These are phyloP conservation scores for Phylloporus sp. DNA, from an alignment of 768 basidiomycete genomes.

Conservation along the genomic window DNA sequence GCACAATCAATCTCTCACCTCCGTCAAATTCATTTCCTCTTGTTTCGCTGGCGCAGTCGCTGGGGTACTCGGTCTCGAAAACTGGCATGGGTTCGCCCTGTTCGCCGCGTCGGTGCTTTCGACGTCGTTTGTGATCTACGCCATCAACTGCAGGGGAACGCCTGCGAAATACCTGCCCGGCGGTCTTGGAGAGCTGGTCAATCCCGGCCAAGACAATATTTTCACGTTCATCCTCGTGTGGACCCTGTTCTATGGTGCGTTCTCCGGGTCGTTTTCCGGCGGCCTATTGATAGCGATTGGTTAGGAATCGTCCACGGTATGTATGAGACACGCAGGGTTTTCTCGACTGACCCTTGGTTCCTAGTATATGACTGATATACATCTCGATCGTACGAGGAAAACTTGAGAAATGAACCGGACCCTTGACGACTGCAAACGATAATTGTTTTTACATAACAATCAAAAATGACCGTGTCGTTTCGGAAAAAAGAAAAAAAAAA, in stretches of 20 bases:
- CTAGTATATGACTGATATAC: constrained; percentile 43
- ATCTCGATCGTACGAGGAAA: too few species aligned
- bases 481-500: background rate
- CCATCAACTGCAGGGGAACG: constrained; percentile 65
- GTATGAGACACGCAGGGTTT: constrained; percentile 24
- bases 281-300: constrained; percentile 8
- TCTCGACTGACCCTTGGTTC: constrained; percentile 15
- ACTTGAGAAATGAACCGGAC: too few species aligned
- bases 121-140: constrained; percentile 59
- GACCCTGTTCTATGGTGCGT: constrained; percentile 89
- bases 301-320: constrained; percentile 47
- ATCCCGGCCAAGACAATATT: constrained; percentile 85
- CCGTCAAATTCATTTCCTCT: constrained; percentile 74
- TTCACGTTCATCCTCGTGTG: constrained; percentile 90
- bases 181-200: constrained; percentile 63
- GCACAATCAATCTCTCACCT: constrained; percentile 55
- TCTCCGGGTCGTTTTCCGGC: background rate
- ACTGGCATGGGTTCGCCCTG: constrained; percentile 75
- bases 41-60: constrained; percentile 86
- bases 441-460: background rate
- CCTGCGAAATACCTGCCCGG: constrained; percentile 60
- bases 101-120: constrained; percentile 66
- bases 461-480: background rate
- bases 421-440: background rate
- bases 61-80: constrained; percentile 85